These are phyloP conservation scores for Eudorina sp. DNA, from an alignment of 139 green algal species.

Conservation along the genomic window DNA sequence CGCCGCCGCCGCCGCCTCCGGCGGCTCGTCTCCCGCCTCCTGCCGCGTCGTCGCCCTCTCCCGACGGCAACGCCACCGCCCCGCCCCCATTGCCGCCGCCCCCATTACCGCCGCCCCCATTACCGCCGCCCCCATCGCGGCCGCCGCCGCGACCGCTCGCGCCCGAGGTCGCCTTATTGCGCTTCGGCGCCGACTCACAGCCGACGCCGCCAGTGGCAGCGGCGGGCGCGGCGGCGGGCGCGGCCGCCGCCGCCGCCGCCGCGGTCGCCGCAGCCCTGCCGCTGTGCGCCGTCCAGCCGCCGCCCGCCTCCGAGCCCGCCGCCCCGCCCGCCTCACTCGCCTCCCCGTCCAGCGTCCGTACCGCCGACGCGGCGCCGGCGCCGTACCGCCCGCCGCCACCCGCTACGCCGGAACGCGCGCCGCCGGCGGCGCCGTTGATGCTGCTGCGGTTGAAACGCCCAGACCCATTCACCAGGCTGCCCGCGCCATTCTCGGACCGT, in stretches of 20 bases:
- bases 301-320: not conserved
- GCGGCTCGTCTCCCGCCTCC: no score
- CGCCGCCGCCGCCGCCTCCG: not conserved
- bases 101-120: not conserved
- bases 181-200: not conserved
- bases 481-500: not conserved
- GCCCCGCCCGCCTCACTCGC: slow-evolving; percentile 15
- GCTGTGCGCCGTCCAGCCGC: not conserved
- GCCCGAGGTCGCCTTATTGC: not conserved
- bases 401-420: not conserved
- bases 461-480: not conserved
- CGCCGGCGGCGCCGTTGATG: not conserved
- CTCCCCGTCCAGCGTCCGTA: slow-evolving; percentile 2
- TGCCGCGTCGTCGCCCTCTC: no score
- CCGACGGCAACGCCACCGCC: not conserved
- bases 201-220: no score
- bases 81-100: not conserved
- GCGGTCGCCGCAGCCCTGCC: not conserved
- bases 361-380: no score
- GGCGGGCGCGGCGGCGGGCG: no score
- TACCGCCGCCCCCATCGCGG: not conserved
- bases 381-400: not conserved
- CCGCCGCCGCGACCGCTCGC: not conserved
- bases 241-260: no score
- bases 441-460: not conserved